These are phyloP conservation scores for Peribolospora baueri DNA, from an alignment of 768 basidiomycete species.

Conservation along the genomic window DNA sequence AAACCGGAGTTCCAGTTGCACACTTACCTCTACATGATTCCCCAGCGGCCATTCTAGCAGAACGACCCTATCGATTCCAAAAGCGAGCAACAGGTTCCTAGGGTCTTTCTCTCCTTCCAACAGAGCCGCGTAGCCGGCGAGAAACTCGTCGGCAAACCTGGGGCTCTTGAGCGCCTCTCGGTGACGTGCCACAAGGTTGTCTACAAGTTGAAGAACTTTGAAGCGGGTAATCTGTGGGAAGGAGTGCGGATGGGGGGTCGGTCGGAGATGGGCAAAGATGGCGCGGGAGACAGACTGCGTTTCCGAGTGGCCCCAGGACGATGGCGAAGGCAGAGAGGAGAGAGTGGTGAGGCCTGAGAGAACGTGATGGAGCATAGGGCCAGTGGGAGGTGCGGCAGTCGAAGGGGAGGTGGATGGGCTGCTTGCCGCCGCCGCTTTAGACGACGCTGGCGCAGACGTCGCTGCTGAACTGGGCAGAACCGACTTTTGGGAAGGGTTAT, in stretches of 20 bases:
- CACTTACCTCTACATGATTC: constrained; percentile 46
- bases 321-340: constrained; percentile 1
- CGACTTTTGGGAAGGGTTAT: constrained; percentile 35
- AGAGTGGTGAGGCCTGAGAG: constrained; percentile 1
- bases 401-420: constrained; percentile 22
- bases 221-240: constrained; percentile 62
- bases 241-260: constrained; percentile 52
- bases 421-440: constrained; percentile 36
- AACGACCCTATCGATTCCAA: constrained; percentile 64
- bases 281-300: too few relatives aligned
- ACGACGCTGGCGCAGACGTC: constrained; percentile 58
- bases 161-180: constrained; percentile 24
- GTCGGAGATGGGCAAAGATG: constrained; percentile 26
- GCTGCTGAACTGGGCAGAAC: too few relatives aligned
- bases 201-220: constrained; percentile 53
- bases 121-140: constrained; percentile 39
- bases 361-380: background rate
- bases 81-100: constrained; percentile 68
- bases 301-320: constrained; percentile 21
- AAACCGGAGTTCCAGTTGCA: background rate
- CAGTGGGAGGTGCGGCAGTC: background rate
- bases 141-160: constrained; percentile 5
- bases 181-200: constrained; percentile 46
- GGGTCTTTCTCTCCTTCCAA: constrained; percentile 96
- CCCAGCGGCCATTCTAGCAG: constrained; percentile 66